Base-by-base conservation (phyloP, 805 yeast genomes). In the Metschnikowia proteae region DNA sequence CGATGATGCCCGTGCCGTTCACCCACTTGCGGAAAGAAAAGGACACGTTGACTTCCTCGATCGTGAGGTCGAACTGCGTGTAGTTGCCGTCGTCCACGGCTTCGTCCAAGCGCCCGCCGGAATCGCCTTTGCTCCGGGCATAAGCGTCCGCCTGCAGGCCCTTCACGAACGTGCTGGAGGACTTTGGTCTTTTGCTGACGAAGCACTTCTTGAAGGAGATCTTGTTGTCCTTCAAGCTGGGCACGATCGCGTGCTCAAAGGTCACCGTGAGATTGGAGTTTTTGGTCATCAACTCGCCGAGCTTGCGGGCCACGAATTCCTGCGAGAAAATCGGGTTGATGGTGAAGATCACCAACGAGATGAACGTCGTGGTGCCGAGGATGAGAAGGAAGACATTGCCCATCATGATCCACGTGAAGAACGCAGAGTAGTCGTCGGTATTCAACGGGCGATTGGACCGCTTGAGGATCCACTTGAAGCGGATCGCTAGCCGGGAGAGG, bases 231-330 rank as follows among this genome's bases (percentile, higher is more conserved):
- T 83, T 76, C 97, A 97, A 91, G 48, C 88, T 89, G 0, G 97
- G 97, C 5, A 90, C 95, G 49, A 92, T 87, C 1, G 98, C 99
- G 63, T 82, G 84, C 63, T 92, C 98, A 60, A 94, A 94, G 0
- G 88, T 83, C 6, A 94, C 96, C 0, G 85, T 81, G 53, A 91
- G 68, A 7, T 88, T 86, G 1, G 95, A 82, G 60, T 90, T 94
- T 52, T 79, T 79, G 5, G 98, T 91, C 48, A 94, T 79, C 49
- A 87, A 68, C 59, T 87, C 87, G 7, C 98, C 98, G 29, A 91
- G 73, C 56, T 79, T 75, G 41, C 84, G 74, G 1, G 97, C 97
- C 28, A 92, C 84, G 46, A 83, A 79, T 60, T 92, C 97, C 62
- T 92, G 92, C 10, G 96, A 95, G 60, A 88, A 83, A 8, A 89